These are phyloP conservation scores for Neonectria punicea DNA, from an alignment of 2,329 filamentous ascomycete genomes.

Conservation along the genomic window DNA sequence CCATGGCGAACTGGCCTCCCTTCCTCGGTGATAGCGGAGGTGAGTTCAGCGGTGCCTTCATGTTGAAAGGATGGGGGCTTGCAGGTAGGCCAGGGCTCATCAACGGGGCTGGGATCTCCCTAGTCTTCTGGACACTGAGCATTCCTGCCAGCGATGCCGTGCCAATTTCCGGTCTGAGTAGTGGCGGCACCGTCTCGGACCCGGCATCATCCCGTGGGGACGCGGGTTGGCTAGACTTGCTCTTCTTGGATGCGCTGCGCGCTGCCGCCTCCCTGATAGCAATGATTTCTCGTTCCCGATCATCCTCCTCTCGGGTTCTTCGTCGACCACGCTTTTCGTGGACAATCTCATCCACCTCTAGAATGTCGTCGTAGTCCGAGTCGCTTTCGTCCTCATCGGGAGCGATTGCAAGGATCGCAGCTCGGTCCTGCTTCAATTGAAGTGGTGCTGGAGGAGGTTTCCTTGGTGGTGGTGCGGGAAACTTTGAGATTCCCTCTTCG, in stretches of 20 bases:
- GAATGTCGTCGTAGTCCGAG: constrained; percentile 84
- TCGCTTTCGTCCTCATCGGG: constrained; percentile 74
- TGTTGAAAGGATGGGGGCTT: constrained; percentile 68
- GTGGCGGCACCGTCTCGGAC: constrained; percentile 50
- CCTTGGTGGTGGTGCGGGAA: constrained; percentile 71
- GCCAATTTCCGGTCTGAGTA: constrained; percentile 51
- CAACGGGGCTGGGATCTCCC: constrained; percentile 55
- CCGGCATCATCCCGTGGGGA: constrained; percentile 48
- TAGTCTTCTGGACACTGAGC: constrained; percentile 52
- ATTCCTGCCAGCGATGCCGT: constrained; percentile 65
- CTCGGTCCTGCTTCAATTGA: constrained; percentile 62
- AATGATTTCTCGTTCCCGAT: constrained; percentile 78
- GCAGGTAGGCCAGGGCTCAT: constrained; percentile 69
- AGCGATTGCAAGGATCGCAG: constrained; percentile 34
- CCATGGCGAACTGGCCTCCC: constrained; percentile 54
- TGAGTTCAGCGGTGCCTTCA: constrained; percentile 63
- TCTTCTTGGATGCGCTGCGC: constrained; percentile 79
- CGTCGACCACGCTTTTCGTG: constrained; percentile 76
- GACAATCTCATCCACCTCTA: constrained; percentile 74
- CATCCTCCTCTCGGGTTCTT: constrained; percentile 89
- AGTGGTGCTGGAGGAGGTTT: constrained; percentile 89
- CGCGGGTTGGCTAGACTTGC: constrained; percentile 56
- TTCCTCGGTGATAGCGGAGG: constrained; percentile 75
- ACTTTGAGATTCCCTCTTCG: constrained; percentile 60
- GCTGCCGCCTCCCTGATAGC: constrained; percentile 74